A percentile compares a stretch with the other conserved stretches of the same genome.
phyloP scores from a whole-genome alignment of 2,329 filamentous ascomycete species.

The Calonectria ilicicola region DNA sequence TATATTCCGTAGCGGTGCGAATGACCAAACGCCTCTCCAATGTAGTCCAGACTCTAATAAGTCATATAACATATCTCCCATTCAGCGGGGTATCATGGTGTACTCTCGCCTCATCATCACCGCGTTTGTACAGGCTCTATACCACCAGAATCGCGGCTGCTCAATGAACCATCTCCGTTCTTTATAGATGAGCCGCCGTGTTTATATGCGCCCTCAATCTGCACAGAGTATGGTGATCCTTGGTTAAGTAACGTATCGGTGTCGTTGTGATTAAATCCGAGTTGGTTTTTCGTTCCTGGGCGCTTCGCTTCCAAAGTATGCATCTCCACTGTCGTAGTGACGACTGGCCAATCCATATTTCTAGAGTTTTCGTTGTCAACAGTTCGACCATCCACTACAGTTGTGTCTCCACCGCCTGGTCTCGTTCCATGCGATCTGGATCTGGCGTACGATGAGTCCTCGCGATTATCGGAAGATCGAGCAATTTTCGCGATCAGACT shows the following conservation, averaged over 20 bases:
- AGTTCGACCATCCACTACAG: not conserved
- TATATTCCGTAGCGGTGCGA: too few species aligned
- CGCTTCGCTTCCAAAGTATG: conserved; percentile 11
- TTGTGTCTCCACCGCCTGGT: not conserved
- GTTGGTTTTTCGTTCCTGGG: not conserved
- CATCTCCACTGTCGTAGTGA: conserved; percentile 26
- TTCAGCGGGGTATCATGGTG: not conserved
- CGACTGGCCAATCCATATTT: conserved; percentile 16
- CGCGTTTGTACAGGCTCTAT: conserved; percentile 9
- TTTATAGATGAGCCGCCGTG: not conserved
- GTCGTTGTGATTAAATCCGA: conserved; percentile 23
- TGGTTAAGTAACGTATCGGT: conserved; percentile 18
- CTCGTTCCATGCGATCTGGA: conserved; percentile 16
- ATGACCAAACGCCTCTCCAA: not conserved
- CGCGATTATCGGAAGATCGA: conserved; percentile 10
- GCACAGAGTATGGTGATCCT: conserved; percentile 15
- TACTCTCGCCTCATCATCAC: not conserved
- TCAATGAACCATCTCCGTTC: conserved; percentile 13
- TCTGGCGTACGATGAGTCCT: not conserved
- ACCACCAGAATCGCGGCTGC: conserved; percentile 12
- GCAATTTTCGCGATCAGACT: conserved; percentile 59
- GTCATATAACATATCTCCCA: not conserved
- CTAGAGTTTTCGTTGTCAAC: not conserved
- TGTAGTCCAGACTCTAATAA: not conserved
- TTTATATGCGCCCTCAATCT: conserved; percentile 15